Percentiles rank a stretch among this genome's conserved stretches.
These are phyloP conservation scores for Ochromonas danica DNA, from an alignment of 108 stramenopile species.

Conservation along the genomic window DNA sequence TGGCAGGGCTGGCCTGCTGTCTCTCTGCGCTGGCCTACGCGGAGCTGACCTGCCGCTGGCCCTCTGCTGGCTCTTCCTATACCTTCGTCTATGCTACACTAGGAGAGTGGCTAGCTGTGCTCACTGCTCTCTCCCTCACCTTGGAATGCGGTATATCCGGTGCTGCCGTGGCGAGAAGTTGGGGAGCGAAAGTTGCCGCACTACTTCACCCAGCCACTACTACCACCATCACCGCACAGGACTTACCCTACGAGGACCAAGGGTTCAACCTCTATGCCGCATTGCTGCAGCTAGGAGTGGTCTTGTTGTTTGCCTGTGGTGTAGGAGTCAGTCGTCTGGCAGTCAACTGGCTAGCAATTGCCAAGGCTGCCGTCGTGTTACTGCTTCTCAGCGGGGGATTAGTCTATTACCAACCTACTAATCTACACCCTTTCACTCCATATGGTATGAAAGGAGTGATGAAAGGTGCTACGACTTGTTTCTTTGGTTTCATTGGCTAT, in stretches of 20 bases:
- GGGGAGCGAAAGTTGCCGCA: slow-evolving; percentile 27
- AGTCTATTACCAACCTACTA: neutral
- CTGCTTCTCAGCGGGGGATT: neutral
- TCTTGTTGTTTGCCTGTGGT: neutral
- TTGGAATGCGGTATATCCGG: slow-evolving; percentile 31
- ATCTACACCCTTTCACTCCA: slow-evolving; percentile 28
- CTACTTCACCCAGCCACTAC: too few species aligned
- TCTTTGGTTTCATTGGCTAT: slow-evolving; percentile 45
- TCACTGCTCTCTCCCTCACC: neutral
- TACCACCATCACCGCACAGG: too few species aligned
- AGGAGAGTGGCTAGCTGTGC: slow-evolving; percentile 30
- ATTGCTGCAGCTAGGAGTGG: neutral
- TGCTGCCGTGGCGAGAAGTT: slow-evolving; percentile 34
- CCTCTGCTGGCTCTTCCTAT: slow-evolving; percentile 31
- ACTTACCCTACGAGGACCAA: neutral
- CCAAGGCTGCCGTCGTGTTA: slow-evolving; percentile 27
- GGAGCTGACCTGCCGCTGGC: slow-evolving; percentile 36
- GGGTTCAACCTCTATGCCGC: too few species aligned
- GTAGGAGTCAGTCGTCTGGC: slow-evolving; percentile 3
- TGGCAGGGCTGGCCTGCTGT: slow-evolving; percentile 26
- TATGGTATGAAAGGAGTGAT: slow-evolving; percentile 24
- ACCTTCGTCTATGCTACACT: slow-evolving; percentile 28
- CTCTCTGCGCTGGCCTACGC: slow-evolving; percentile 26
- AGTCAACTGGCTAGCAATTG: slow-evolving; percentile 10
- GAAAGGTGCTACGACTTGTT: neutral